Conservation (phyloP, 148 eudicot species). For the Silene conica region DNA sequence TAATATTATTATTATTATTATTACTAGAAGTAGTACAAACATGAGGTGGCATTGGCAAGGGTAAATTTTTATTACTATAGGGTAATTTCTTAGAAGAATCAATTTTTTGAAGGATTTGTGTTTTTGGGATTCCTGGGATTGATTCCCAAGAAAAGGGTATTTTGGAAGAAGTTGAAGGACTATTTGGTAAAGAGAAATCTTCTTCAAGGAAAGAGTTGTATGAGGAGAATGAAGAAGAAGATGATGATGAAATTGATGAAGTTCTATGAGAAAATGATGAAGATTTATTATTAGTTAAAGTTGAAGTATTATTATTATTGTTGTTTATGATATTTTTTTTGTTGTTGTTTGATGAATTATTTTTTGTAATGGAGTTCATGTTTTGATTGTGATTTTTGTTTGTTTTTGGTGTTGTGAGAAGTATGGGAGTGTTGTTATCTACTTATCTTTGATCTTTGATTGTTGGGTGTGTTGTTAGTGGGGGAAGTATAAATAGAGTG, state of each 20-base stretch:
- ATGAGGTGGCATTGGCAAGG: slow-evolving; percentile 66
- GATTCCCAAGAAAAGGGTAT: slow-evolving; percentile 80
- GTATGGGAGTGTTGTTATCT: background rate
- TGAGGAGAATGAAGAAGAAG: slow-evolving; percentile 25
- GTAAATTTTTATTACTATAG: slow-evolving; percentile 25
- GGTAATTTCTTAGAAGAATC: slow-evolving; percentile 23
- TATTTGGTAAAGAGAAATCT: slow-evolving; percentile 20
- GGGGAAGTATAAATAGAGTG: slow-evolving; percentile 10
- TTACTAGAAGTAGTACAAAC: slow-evolving; percentile 15
- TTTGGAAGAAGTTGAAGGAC: slow-evolving; percentile 23
- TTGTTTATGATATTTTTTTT: slow-evolving; percentile 4
- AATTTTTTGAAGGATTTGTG: slow-evolving; percentile 21
- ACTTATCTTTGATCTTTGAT: background rate
- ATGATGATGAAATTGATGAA: slow-evolving; percentile 28
- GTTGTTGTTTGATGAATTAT: slow-evolving; percentile 9
- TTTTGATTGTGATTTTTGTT: background rate
- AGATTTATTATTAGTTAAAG: slow-evolving; percentile 9
- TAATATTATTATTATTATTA: no score
- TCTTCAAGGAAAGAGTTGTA: slow-evolving; percentile 19
- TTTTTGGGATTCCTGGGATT: slow-evolving; percentile 70
- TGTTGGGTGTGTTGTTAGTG: no score
- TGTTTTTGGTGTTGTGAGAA: background rate
- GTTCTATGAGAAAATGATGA: slow-evolving; percentile 29
- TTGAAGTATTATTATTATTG: no score
- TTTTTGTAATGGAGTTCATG: slow-evolving; percentile 5